Evolutionary conservation across 2,329 filamentous ascomycete species (phyloP), one percentile per base, ranked within the genome.

Genomic region (Diaporthe aspalathi): DNA sequence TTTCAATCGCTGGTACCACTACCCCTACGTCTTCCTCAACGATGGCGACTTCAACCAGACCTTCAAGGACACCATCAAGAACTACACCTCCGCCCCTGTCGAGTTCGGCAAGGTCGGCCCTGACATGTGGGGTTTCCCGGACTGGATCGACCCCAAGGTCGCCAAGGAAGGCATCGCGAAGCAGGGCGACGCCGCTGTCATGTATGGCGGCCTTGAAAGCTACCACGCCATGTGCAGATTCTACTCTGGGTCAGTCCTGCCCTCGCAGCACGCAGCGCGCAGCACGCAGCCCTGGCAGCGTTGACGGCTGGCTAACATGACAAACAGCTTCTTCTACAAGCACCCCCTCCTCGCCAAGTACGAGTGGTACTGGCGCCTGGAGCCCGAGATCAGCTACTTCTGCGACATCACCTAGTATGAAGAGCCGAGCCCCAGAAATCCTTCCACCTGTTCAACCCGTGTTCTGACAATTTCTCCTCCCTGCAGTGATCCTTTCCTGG

Each of bases 141-240:
- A 98, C 77, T 99, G 96, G 96, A 93, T 96, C 67, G 95, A 99
- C 80, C 89, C 91, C 76, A 95, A 96, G 80, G 94, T 98, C 67
- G 95, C 95, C 75, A 94, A 95, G 83, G 96, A 99, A 82, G 95
- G 95, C 73, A 97, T 99, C 78, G 91, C 93, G 68, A 97, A 98
- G 84, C 96, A 99, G 82, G 96, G 96, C 75, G 96, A 99, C 81
- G 91, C 92, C 65, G 96, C 96, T 57, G 97, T 99, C 85, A 99
- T 99, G 96, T 99, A 98, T 80, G 96, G 96, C 81, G 96, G 96
- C 57, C 92, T 99, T 87, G 96, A 98, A 82, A 98, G 95, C 83
- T 99, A 99, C 80, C 96, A 99, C 79, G 92, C 97, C 83, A 99
- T 99, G 96, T 99, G 96, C 81, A 91, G 96, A 76, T 99, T 99